Evolutionary conservation across 1,284 basidiomycete genomes (phyloP), one percentile per base, ranked within the genome.

Genomic region (Pascua guehoae): DNA sequence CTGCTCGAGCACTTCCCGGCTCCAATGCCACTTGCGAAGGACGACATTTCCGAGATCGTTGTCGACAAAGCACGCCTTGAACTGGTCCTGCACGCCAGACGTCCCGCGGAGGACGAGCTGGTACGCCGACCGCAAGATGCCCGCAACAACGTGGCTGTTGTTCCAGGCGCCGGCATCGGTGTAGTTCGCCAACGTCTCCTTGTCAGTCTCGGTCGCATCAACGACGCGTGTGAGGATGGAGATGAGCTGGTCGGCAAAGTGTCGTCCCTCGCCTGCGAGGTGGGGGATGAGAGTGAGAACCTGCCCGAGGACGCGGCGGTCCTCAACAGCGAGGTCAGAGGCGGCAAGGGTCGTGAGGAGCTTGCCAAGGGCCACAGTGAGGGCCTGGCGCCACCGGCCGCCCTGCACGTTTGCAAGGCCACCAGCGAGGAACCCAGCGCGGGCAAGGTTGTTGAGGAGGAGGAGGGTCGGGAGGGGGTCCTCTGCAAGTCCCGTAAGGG

Each of bases 21-120:
- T 83, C 82, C 52, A 85, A 82, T 80, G 79, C 87, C 87, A 91
- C 41, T 75, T 79, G 42, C 74, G 66, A 0, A 84, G 61, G 17
- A 84, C 77, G 32, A 67, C 49, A 0, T 58, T 62, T 4, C 86
- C 32, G 50, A 85, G 78, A 1, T 83, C 50, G 12, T 62, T 75
- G 12, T 70, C 54, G 48, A 57, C 42, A 12, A 69, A 52, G 32
- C 54, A 45, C 1, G 15, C 38, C 53, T 58, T 61, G 48, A 71
- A 46, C 11, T 56, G 54, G 16, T 61, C 53, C 16, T 65, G 61
- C 5, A 64, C 65, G 7, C 48, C 51, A 12, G 71, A 48, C 1
- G 61, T 61, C 4, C 51, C 71, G n/a, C 69, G 70, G 8, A 84
- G 83, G 83, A 60, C 51, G 1, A 69, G 50, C 32, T 60, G 47